phyloP scores from a whole-genome alignment of 805 yeast species.

The Wickerhamiella slavikovae region DNA sequence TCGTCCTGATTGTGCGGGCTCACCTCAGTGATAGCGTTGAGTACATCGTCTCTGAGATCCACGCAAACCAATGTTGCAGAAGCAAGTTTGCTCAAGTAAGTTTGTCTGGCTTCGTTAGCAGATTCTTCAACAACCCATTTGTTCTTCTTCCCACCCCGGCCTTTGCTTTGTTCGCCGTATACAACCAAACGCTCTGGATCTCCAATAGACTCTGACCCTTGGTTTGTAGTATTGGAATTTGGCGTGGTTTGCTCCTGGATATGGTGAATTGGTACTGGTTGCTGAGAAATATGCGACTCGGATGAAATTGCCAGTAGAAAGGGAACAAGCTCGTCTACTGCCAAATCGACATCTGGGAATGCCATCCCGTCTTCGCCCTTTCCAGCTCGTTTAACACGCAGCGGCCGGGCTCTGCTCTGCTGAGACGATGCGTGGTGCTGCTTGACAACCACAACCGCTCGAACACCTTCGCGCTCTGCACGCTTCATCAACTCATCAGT shows the following conservation, averaged over 20 bases:
- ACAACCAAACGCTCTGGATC: slow-evolving; percentile 22
- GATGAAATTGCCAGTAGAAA: slow-evolving; percentile 19
- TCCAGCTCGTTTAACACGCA: slow-evolving; percentile 42
- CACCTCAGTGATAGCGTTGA: slow-evolving; percentile 42
- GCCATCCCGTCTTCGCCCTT: too few relatives aligned
- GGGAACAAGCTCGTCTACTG: slow-evolving; percentile 40
- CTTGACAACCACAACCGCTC: slow-evolving; percentile 58
- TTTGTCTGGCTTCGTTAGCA: slow-evolving; percentile 38
- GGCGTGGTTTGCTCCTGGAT: background rate
- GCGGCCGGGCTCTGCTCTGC: slow-evolving; percentile 41
- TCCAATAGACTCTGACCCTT: too few relatives aligned
- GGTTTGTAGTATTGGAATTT: background rate
- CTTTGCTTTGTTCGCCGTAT: slow-evolving; percentile 63
- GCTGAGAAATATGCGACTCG: background rate
- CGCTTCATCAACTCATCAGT: slow-evolving; percentile 44
- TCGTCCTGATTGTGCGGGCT: slow-evolving; percentile 17
- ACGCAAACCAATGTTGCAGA: slow-evolving; percentile 57
- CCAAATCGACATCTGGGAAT: slow-evolving; percentile 50
- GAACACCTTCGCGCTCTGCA: slow-evolving; percentile 51
- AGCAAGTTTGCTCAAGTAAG: slow-evolving; percentile 32
- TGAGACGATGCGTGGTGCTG: slow-evolving; percentile 28
- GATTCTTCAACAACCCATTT: slow-evolving; percentile 67
- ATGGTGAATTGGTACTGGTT: too few relatives aligned
- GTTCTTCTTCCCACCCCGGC: slow-evolving; percentile 45
- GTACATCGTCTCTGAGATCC: slow-evolving; percentile 63